Base-by-base conservation (phyloP, 352 stramenopile genomes). In the Pythium myriotylum region DNA sequence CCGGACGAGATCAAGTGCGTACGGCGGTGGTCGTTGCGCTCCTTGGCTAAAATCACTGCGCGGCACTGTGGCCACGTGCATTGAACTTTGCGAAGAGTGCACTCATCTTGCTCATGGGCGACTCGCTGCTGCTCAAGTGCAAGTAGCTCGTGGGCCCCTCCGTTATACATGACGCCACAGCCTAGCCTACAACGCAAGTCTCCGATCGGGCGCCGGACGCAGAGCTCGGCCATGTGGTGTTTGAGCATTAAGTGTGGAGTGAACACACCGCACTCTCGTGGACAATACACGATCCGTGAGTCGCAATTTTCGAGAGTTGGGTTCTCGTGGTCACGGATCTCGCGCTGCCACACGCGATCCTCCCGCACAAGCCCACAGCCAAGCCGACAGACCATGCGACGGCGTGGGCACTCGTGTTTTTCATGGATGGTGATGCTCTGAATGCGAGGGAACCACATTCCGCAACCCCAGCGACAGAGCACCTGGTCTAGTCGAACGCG, bases 51-150 rank as follows among this genome's bases (percentile, higher is more conserved):
- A 27, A 91, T 76, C 2, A 58, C 32, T 1, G 69, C 77, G 16
- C 75, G 67, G 53, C 84, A 93, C 35, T 79, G 77, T 13, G 81
- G 81, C 84, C 84, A 93, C 26, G 77, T 88, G 57, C 84, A 93
- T 50, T 78, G 72, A 5, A 91, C 80, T 50, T 87, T 84, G 5
- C 84, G 84, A 8, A 86, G 50, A 16, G 55, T 52, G 32, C 84
- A 93, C 29, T 83, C 77, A 26, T 93, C 84, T 66, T 89, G 70
- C 37, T 93, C 84, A 54, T 93, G 84, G 7, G 76, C 71, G 3
- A 84, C 73, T 4, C 84, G 80, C 26, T 73, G 73, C 61, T 91
- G 81, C 40, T 93, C 84, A 20, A 93, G 66, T 4, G 68, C 58
- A 6, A 93, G 50, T 2, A 93, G 69, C 53, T 88, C 72, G 35